Base-by-base conservation (phyloP, 2,329 filamentous ascomycete species). In the Penicillium frequentans region DNA sequence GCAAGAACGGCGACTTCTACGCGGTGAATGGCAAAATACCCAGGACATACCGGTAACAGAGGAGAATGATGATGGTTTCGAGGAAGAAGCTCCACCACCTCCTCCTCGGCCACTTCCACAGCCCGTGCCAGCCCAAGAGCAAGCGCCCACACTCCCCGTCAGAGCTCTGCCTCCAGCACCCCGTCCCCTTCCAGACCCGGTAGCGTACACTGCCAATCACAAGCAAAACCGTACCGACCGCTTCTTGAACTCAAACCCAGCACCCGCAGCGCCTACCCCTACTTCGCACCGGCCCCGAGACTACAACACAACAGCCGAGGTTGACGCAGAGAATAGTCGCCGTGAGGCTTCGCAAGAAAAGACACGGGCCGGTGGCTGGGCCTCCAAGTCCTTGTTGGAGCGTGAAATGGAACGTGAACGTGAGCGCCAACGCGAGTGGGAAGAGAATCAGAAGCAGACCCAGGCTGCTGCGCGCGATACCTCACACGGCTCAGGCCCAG, bases 401-500 rank as follows among this genome's bases (percentile, higher is more conserved):
- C 81, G 85, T 8, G 86, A 88, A 63, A 88, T 87, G 86, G 85
- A 88, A 68, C 82, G 84, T 21, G 86, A 88, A 67, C 81, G 85
- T 16, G 83, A 86, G 66, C 79, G 85, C 47, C 86, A 88, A 67
- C 77, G 80, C 37, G 86, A 88, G 59, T 88, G 86, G 86, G 85
- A 88, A 67, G 82, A 86, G 45, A 76, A 75, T 21, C 86, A 88
- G 68, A 78, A 82, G 52, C 77, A 75, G 16, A 76, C 79, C 1
- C 73, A 77, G 52, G 76, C 75, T 31, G 79, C 79, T 1, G 77
- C 79, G 2, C 63, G 64, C 13, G 74, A 76, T 54, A 71, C 77
- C 8, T 78, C 78, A 0, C 72, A 77, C 5, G 79, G 80, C 3
- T 75, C 77, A 14, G 82, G 80, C 0, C 82, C 78, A 1, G 76